These are phyloP conservation scores for Coniochaeta hoffmannii DNA, from an alignment of 2,329 filamentous ascomycete species.

Conservation along the genomic window DNA sequence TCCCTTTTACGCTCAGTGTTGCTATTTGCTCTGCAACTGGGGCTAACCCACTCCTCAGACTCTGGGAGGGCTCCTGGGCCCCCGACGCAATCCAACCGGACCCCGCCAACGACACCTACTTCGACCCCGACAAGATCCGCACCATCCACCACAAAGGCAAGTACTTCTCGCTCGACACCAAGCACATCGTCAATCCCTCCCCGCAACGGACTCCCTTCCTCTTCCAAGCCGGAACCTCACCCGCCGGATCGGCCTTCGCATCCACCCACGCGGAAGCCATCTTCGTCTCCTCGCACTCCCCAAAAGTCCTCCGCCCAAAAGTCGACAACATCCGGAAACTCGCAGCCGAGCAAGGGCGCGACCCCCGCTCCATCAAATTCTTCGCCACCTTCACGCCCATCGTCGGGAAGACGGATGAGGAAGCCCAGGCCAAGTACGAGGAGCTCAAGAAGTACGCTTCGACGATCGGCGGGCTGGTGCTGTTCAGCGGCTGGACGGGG, in stretches of 20 bases:
- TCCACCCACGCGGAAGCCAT: constrained; percentile 47
- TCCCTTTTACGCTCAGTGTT: too few relatives aligned
- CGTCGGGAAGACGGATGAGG: constrained; percentile 34
- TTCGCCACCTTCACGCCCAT: constrained; percentile 36
- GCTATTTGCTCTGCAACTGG: too few relatives aligned
- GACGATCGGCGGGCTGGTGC: constrained; percentile 38
- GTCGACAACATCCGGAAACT: constrained; percentile 40
- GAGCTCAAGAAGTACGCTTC: constrained; percentile 39
- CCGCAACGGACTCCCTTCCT: constrained; percentile 43
- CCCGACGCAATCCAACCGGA: constrained; percentile 38
- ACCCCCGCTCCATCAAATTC: constrained; percentile 43
- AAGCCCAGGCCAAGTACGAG: constrained; percentile 36
- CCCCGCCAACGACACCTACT: constrained; percentile 38
- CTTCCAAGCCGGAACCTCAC: constrained; percentile 46
- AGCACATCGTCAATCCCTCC: constrained; percentile 36
- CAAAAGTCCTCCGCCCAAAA: constrained; percentile 35
- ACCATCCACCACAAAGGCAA: constrained; percentile 45
- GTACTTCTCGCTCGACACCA: constrained; percentile 30
- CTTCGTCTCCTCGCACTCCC: constrained; percentile 43
- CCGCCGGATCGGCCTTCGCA: constrained; percentile 43
- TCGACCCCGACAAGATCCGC: constrained; percentile 42
- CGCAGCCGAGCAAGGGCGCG: constrained; percentile 36
- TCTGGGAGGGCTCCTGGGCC: constrained; percentile 38
- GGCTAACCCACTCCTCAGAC: constrained; percentile 15
- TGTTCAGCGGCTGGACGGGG: constrained; percentile 45